These are phyloP conservation scores for Exophiala bonariae DNA, from an alignment of 2,329 filamentous ascomycete species.

Conservation along the genomic window DNA sequence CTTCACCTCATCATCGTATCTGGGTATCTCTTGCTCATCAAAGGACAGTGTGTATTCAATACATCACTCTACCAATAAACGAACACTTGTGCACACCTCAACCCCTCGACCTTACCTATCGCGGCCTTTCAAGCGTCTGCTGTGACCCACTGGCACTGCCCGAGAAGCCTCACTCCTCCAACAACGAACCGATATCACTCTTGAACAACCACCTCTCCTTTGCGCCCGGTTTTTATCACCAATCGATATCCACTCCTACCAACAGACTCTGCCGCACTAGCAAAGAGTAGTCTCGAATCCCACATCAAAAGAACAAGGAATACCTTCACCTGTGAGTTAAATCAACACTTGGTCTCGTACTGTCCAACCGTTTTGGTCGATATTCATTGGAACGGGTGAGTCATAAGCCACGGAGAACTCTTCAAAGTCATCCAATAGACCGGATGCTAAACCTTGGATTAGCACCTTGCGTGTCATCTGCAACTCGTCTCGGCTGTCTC, in stretches of 20 bases:
- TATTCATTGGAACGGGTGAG: constrained; percentile 22
- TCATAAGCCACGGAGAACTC: constrained; percentile 20
- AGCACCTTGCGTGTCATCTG: constrained; percentile 25
- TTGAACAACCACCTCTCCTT: not conserved
- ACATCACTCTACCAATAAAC: not conserved
- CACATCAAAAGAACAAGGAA: not conserved
- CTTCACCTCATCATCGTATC: constrained; percentile 3
- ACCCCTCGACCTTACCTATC: not conserved
- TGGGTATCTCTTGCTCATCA: constrained; percentile 6
- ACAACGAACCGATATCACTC: constrained; percentile 3
- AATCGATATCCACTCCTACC: not conserved
- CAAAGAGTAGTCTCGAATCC: not conserved
- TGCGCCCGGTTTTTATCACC: not conserved
- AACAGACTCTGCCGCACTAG: too few species aligned
- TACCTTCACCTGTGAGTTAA: constrained; percentile 19
- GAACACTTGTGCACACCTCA: constrained; percentile 18
- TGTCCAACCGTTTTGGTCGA: constrained; percentile 15
- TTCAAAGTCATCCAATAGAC: constrained; percentile 19
- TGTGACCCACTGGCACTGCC: constrained; percentile 3
- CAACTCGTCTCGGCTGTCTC: constrained; percentile 15
- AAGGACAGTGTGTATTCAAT: not conserved
- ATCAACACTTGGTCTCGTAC: constrained; percentile 10
- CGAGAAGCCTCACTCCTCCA: not conserved
- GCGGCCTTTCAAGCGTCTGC: not conserved
- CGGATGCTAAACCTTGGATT: constrained; percentile 20